Evolutionary conservation across 2,329 filamentous ascomycete genomes (phyloP).

Genomic region (Tolypocladium ovalisporum): DNA sequence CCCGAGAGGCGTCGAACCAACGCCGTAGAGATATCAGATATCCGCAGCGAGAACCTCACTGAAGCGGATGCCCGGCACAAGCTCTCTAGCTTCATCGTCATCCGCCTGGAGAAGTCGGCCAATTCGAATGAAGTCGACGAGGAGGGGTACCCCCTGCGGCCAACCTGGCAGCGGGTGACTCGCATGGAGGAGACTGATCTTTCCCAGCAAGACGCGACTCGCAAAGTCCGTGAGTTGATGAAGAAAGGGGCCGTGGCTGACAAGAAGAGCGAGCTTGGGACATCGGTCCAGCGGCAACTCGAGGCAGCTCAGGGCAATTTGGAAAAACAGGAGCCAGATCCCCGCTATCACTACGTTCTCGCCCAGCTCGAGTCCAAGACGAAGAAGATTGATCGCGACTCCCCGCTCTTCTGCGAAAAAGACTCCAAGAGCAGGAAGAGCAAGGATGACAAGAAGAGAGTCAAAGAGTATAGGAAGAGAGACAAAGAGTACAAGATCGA

Average conservation of each 20-base stretch:
- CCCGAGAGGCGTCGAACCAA: constrained; percentile 7
- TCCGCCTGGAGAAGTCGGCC: constrained; percentile 29
- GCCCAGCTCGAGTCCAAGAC: constrained; percentile 32
- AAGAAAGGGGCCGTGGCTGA: constrained; percentile 15
- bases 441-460: constrained; percentile 3
- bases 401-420: constrained; percentile 1
- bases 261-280: constrained; percentile 26
- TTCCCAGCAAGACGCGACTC: constrained; percentile 24
- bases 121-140: constrained; percentile 22
- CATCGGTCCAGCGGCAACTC: constrained; percentile 29
- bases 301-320: constrained; percentile 25
- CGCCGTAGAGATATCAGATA: constrained; percentile 19
- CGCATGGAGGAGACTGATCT: constrained; percentile 22
- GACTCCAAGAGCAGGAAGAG: constrained; percentile 8
- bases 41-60: constrained; percentile 24
- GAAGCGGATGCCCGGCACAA: constrained; percentile 25
- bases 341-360: constrained; percentile 27
- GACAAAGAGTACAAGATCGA: constrained; percentile 6
- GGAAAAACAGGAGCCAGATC: constrained; percentile 21
- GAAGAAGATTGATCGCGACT: constrained; percentile 12
- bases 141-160: constrained; percentile 18
- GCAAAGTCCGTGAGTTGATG: constrained; percentile 26
- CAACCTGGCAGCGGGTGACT: constrained; percentile 29
- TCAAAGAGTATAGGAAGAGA: constrained; percentile 4
- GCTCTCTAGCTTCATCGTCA: constrained; percentile 28